Evolutionary conservation across 768 basidiomycete species (phyloP), one percentile per base, ranked within the genome.

Genomic region (Nidularia sp.): DNA sequence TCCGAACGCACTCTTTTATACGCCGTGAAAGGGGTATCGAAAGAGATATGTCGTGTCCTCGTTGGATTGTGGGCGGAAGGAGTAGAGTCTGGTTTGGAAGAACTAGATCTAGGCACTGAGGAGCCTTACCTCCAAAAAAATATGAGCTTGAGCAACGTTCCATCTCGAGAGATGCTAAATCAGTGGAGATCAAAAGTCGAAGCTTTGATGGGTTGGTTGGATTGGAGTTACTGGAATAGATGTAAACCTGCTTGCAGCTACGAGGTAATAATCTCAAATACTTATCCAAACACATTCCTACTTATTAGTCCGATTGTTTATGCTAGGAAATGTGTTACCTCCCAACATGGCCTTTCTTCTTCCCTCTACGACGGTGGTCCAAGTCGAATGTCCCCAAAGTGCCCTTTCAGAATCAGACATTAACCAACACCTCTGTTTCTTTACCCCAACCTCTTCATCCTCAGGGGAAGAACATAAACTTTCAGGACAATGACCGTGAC

Each of bases 291-390:
- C 34, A 6, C 34, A n/a, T 33, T 15, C 6, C 12, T 35, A 34
- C 36, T 34, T 25, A 45, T 32, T 13, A 13, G 34, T 41, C 33
- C 41, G 41, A 32, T 33, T 12, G 39, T 2, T 3, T 15, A 49
- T 9, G 22, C 22, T 49, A 76, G 74, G 74, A 74, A 58, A 67
- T 72, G 57, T 75, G 74, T 52, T 73, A 73, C 48, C 57, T 76
- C 22, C 75, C 75, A 2, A 74, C 71, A 13, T 76, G 74, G 73
- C 75, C 74, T 1, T 71, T 63, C 53, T 71, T 72, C 39, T 29
- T 29, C 25, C 25, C 25, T 29, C 25, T 29, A 4, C 25, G 25
- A 29, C 25, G 25, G 25, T 29, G 25, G 25, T 3, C 25, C 25
- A 29, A 29, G 4, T 29, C 25, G 25, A 29, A 4, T 4, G 25